Percentiles rank a stretch among this genome's conserved stretches.
These are phyloP conservation scores for Phytophthora pini DNA, from an alignment of 352 stramenopile genomes.

Conservation along the genomic window DNA sequence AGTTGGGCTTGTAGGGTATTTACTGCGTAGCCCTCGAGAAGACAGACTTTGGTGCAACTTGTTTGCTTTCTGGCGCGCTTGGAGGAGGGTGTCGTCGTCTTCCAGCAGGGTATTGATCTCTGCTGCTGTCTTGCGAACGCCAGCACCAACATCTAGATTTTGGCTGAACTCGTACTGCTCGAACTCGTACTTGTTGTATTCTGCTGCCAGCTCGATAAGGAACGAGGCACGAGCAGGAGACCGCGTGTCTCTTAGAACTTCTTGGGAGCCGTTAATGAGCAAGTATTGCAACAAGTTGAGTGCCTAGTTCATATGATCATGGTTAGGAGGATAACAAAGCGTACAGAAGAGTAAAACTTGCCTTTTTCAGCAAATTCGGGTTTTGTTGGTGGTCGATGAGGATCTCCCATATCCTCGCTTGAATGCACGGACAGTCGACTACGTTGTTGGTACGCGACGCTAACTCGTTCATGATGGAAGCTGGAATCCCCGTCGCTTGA, in stretches of 20 bases:
- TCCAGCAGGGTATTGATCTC: constrained; percentile 57
- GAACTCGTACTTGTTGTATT: constrained; percentile 82
- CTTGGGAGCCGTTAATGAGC: constrained; percentile 72
- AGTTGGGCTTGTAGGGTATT: constrained; percentile 24
- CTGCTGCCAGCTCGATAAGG: constrained; percentile 45
- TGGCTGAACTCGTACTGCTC: constrained; percentile 81
- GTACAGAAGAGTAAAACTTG: neutral
- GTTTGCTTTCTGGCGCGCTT: constrained; percentile 51
- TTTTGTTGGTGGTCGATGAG: constrained; percentile 65
- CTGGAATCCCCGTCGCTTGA: constrained; percentile 48
- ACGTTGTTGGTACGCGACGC: constrained; percentile 72
- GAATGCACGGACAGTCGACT: constrained; percentile 79
- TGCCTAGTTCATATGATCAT: constrained; percentile 31
- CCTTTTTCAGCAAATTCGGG: constrained; percentile 67
- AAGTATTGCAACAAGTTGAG: constrained; percentile 69
- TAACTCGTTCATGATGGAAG: constrained; percentile 63
- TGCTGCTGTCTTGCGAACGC: constrained; percentile 63
- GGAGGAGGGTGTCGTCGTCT: constrained; percentile 59
- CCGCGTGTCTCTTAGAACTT: constrained; percentile 70
- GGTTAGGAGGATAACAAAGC: neutral
- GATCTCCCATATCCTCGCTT: constrained; percentile 75
- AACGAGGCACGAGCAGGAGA: constrained; percentile 52
- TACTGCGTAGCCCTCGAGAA: constrained; percentile 47
- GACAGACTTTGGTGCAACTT: constrained; percentile 67
- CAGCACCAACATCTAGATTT: constrained; percentile 68